Evolutionary conservation across 768 basidiomycete genomes (phyloP).

Genomic region (Amanita phalloides): DNA sequence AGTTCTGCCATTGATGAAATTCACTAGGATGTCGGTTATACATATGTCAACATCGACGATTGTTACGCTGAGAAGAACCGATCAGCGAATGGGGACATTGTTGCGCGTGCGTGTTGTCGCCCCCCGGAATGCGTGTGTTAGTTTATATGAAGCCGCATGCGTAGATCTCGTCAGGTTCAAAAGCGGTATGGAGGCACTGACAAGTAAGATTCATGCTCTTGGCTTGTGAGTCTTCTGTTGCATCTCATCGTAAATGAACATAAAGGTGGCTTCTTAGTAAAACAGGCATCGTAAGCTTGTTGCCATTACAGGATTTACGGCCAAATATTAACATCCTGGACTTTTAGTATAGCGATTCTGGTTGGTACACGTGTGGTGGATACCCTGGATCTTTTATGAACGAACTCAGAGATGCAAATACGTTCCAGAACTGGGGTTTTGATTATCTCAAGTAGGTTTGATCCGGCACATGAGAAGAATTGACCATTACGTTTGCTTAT

Average conservation of each 20-base stretch:
- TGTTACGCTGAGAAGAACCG: conserved; percentile 52
- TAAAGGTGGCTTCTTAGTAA: conserved; percentile 16
- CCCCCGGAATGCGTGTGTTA: neutral
- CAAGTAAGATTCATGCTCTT: conserved; percentile 41
- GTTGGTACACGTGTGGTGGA: conserved; percentile 58
- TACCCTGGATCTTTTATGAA: conserved; percentile 58
- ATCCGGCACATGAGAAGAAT: neutral
- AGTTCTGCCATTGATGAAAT: neutral
- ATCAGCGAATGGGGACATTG: conserved; percentile 36
- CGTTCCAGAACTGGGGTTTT: conserved; percentile 57
- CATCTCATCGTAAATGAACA: neutral
- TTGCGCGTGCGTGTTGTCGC: conserved; percentile 28
- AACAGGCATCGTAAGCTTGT: conserved; percentile 28
- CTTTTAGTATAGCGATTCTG: conserved; percentile 13
- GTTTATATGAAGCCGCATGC: neutral
- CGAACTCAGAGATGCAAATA: conserved; percentile 42
- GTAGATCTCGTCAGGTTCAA: conserved; percentile 42
- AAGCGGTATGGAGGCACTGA: conserved; percentile 45
- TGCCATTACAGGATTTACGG: neutral
- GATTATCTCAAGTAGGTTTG: conserved; percentile 49
- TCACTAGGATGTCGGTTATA: conserved; percentile 44
- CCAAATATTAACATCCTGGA: neutral
- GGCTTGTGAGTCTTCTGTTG: conserved; percentile 32
- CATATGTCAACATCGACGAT: conserved; percentile 53
- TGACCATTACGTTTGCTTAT: neutral